Conservation (phyloP, 2,329 filamentous ascomycete species). For the Sphaerulina vaccinii region DNA sequence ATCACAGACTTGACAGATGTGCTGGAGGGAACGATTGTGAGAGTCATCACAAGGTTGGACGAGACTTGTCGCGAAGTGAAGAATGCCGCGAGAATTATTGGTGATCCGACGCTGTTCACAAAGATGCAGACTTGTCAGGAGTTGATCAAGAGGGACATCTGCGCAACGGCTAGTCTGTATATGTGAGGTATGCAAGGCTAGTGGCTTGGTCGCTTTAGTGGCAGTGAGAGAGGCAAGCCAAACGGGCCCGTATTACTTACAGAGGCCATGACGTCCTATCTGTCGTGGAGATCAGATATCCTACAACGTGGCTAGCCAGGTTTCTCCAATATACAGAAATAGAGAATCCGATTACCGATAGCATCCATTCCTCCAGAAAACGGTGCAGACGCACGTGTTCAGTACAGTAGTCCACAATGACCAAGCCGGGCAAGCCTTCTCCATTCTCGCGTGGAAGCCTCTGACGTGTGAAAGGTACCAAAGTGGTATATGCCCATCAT, state of each 20-base stretch:
- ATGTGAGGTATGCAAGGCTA: constrained; percentile 56
- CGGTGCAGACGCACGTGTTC: not conserved
- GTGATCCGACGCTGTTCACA: constrained; percentile 84
- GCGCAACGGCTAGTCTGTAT: constrained; percentile 82
- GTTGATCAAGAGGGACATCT: constrained; percentile 94
- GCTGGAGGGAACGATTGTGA: constrained; percentile 93
- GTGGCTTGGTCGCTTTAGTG: not conserved
- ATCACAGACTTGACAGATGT: constrained; percentile 96
- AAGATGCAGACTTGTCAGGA: constrained; percentile 99
- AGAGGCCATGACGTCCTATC: no score
- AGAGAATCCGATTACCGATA: no score
- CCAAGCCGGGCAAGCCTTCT: not conserved
- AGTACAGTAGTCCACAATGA: not conserved
- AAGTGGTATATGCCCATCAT: constrained; percentile 1
- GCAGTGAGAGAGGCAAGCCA: not conserved
- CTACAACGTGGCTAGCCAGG: not conserved
- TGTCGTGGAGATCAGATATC: not conserved
- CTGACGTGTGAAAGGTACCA: not conserved
- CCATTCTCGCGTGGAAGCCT: not conserved
- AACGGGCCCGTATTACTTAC: no score
- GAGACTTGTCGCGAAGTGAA: constrained; percentile 97
- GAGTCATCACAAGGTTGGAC: constrained; percentile 88
- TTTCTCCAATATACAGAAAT: not conserved
- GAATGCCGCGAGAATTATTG: constrained; percentile 92
- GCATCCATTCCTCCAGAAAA: no score